These are phyloP conservation scores for Tanacetum coccineum DNA, from an alignment of 129 eudicot species.

Conservation along the genomic window DNA sequence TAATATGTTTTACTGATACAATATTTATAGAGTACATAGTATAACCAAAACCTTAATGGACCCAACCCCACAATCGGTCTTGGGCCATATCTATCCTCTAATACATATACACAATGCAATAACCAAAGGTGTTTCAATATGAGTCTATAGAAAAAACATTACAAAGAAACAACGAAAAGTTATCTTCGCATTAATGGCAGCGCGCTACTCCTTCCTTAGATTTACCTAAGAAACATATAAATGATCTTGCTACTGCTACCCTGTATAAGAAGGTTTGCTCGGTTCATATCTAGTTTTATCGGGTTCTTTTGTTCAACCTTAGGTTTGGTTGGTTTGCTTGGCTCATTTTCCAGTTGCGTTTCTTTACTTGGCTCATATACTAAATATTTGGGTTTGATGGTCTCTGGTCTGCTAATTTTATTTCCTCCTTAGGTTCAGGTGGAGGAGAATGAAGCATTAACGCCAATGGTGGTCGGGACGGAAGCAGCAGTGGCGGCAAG, in stretches of 20 bases:
- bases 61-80: no score
- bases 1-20: no score
- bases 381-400: neutral
- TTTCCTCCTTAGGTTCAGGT: constrained; percentile 26
- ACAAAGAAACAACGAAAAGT: constrained; percentile 59
- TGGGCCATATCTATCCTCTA: no score
- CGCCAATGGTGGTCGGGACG: no score
- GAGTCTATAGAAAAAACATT: neutral
- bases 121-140: neutral
- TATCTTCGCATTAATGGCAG: constrained; percentile 60
- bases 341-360: neutral
- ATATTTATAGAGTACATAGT: no score
- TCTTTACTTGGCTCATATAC: constrained; percentile 7
- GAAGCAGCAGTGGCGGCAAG: no score
- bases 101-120: neutral
- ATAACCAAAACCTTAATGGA: no score
- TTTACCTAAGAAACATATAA: constrained; percentile 36
- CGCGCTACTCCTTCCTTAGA: constrained; percentile 62
- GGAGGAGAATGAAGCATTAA: constrained; percentile 22
- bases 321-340: constrained; percentile 17
- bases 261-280: constrained; percentile 31
- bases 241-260: constrained; percentile 58
- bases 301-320: constrained; percentile 10
- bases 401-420: constrained; percentile 23
- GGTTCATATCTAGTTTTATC: constrained; percentile 23